These are phyloP conservation scores for Cymbidium sinense DNA, from an alignment of 106 monocot genomes.

Conservation along the genomic window DNA sequence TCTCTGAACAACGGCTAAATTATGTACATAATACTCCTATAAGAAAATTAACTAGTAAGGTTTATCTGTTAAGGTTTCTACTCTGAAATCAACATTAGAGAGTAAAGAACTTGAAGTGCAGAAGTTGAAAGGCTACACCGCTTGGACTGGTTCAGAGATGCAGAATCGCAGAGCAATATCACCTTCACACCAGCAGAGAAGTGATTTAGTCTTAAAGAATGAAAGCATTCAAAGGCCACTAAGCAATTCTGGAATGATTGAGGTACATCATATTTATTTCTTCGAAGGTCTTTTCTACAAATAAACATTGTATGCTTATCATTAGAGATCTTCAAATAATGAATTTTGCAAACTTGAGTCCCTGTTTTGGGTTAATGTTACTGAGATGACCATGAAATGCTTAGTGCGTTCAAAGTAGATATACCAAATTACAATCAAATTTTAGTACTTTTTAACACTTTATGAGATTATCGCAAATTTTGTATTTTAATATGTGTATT, in stretches of 20 bases:
- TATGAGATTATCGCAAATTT: not conserved
- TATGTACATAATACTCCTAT: too few species aligned
- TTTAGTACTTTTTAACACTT: constrained; percentile 5
- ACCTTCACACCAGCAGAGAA: too few species aligned
- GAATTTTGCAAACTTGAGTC: not conserved
- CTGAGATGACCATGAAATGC: too few species aligned
- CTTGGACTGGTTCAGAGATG: constrained; percentile 23
- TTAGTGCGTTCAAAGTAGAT: not conserved
- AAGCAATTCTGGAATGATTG: not conserved
- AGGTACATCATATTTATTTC: not conserved
- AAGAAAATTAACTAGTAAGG: too few species aligned
- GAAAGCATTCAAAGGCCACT: too few species aligned
- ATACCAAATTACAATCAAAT: not conserved
- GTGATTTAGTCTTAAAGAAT: too few species aligned
- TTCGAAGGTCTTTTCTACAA: not conserved
- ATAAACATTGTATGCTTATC: not conserved
- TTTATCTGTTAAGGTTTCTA: constrained; percentile 11
- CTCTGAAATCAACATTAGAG: not conserved
- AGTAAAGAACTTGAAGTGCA: not conserved
- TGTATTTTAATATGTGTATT: too few species aligned
- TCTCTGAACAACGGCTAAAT: too few species aligned
- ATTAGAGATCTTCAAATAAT: not conserved
- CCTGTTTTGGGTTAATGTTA: too few species aligned
- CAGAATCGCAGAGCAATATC: constrained; percentile 5
- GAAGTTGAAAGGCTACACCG: constrained; percentile 27